A percentile compares a stretch with the other conserved stretches of the same genome.
phyloP scores from a whole-genome alignment of 768 basidiomycete genomes.

The Russula olivacea region DNA sequence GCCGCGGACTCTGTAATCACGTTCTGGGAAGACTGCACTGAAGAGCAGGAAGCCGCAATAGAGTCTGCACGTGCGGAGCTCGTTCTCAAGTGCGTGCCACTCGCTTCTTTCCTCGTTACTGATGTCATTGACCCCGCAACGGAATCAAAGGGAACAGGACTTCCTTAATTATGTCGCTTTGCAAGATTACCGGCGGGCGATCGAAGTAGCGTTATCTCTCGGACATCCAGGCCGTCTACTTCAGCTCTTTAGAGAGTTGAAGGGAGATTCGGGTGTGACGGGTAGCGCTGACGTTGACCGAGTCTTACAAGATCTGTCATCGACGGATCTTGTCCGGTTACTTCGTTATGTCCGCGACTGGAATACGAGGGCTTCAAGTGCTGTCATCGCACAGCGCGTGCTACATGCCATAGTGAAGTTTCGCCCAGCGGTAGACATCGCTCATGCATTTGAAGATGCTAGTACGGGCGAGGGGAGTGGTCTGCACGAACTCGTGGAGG shows the following conservation, averaged over 20 bases:
- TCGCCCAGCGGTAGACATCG: constrained; percentile 66
- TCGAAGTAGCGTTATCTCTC: constrained; percentile 88
- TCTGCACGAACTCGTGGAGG: constrained; percentile 75
- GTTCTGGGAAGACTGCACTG: constrained; percentile 94
- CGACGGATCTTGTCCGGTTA: constrained; percentile 72
- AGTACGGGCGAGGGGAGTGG: constrained; percentile 23
- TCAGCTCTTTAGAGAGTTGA: constrained; percentile 65
- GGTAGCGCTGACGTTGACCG: constrained; percentile 73
- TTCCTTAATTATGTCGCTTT: constrained; percentile 84
- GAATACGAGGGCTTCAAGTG: constrained; percentile 93
- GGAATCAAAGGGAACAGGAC: constrained; percentile 79
- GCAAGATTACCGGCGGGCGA: constrained; percentile 86
- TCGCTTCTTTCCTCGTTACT: neutral
- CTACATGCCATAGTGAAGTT: constrained; percentile 77
- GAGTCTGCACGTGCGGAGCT: constrained; percentile 64
- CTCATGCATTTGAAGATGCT: constrained; percentile 47
- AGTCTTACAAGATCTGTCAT: constrained; percentile 66
- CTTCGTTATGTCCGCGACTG: constrained; percentile 81
- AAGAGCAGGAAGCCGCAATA: constrained; percentile 70
- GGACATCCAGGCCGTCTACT: constrained; percentile 86
- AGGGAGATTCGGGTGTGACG: constrained; percentile 42
- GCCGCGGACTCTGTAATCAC: constrained; percentile 95
- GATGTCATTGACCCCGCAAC: neutral
- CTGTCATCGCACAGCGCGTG: constrained; percentile 76
- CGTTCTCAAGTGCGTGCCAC: constrained; percentile 66